Evolutionary conservation across 2,329 filamentous ascomycete genomes (phyloP).

Genomic region (Fusarium sp.): DNA sequence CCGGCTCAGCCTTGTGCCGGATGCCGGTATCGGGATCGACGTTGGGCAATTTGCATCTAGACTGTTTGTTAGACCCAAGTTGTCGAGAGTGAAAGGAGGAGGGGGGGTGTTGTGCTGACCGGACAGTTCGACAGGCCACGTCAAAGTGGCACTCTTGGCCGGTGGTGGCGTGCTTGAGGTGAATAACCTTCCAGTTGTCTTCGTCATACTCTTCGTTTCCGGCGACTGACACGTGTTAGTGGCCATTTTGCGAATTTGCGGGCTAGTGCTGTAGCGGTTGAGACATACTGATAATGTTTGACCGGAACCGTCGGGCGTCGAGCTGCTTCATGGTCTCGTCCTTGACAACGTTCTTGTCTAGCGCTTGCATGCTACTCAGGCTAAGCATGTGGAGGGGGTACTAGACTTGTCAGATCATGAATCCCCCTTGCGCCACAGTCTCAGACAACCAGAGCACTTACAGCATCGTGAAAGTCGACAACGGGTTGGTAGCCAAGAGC

Average conservation of each 20-base stretch:
- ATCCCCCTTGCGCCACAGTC: neutral
- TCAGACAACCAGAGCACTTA: conserved; percentile 52
- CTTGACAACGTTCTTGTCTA: conserved; percentile 68
- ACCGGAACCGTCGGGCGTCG: conserved; percentile 73
- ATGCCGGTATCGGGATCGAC: conserved; percentile 72
- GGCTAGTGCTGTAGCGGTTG: neutral
- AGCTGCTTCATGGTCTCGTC: conserved; percentile 63
- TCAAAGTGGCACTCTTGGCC: conserved; percentile 55
- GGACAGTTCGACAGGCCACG: conserved; percentile 73
- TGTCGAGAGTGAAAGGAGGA: neutral
- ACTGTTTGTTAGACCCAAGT: conserved; percentile 9
- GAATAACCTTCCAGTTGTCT: conserved; percentile 75
- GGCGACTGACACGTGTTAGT: conserved; percentile 59
- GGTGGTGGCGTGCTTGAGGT: conserved; percentile 57
- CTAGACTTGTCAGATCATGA: conserved; percentile 50
- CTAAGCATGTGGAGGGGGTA: conserved; percentile 79
- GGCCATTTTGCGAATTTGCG: neutral
- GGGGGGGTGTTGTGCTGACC: conserved; percentile 53
- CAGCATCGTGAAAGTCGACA: conserved; percentile 77
- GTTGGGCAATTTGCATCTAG: conserved; percentile 77
- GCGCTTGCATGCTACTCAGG: conserved; percentile 71
- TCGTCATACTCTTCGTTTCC: conserved; percentile 75
- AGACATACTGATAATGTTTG: conserved; percentile 74
- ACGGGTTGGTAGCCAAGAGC: conserved; percentile 73
- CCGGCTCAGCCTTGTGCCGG: conserved; percentile 67